Evolutionary conservation across 2,329 filamentous ascomycete species (phyloP).

Genomic region (Sphaceloma murrayae): DNA sequence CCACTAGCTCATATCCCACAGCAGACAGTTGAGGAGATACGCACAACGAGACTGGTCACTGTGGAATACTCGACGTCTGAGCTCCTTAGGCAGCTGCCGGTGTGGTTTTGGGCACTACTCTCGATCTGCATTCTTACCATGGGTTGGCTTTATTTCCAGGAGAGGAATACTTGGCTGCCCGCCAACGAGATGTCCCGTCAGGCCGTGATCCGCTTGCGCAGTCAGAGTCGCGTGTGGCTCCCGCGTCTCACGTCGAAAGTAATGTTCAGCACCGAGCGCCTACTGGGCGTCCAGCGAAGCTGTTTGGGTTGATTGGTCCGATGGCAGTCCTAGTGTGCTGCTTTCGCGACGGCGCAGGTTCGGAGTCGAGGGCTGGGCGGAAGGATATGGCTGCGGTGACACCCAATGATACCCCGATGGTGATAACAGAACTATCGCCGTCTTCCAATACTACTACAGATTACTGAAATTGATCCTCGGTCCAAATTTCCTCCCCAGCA

Average conservation of each 20-base stretch:
- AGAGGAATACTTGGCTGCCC: background rate
- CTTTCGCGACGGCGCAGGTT: conserved; percentile 2
- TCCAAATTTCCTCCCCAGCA: conserved; percentile 6
- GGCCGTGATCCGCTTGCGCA: conserved; percentile 4
- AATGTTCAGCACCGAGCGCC: background rate
- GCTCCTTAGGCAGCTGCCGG: background rate
- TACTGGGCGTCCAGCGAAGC: conserved; percentile 7
- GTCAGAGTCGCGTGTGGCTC: background rate
- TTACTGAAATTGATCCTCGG: conserved; percentile 1
- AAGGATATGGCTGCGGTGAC: conserved; percentile 3
- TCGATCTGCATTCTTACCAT: background rate
- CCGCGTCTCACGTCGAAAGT: background rate
- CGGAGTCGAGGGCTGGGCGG: background rate
- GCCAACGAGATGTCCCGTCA: conserved; percentile 11
- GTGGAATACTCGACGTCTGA: background rate
- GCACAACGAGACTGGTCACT: background rate
- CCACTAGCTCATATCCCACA: too few species aligned
- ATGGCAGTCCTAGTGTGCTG: background rate
- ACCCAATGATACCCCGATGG: conserved; percentile 11
- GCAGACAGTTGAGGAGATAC: background rate
- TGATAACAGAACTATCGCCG: background rate
- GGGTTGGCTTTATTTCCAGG: background rate
- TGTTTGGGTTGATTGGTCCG: conserved; percentile 6
- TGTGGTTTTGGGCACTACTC: background rate
- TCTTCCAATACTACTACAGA: background rate